These are phyloP conservation scores for Fraxinus platypoda DNA, from an alignment of 305 asterid genomes.

Conservation along the genomic window DNA sequence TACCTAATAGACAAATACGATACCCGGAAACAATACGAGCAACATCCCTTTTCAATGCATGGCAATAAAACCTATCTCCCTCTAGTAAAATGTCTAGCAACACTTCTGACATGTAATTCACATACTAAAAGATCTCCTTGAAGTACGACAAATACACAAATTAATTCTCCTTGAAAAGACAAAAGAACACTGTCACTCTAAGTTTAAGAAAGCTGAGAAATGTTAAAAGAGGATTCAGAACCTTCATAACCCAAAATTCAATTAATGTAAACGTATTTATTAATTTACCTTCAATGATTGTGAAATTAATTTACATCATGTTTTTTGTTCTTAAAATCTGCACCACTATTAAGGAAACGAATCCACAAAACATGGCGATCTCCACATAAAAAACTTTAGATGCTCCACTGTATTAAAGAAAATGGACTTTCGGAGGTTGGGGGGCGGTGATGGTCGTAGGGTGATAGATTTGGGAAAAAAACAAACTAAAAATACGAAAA, in stretches of 20 bases:
- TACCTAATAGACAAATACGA: not conserved
- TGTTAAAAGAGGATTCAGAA: not conserved
- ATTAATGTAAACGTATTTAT: not conserved
- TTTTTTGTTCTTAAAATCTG: not conserved
- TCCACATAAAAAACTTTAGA: not conserved
- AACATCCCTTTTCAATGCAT: not conserved
- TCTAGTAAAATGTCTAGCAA: not conserved
- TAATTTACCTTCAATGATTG: not conserved
- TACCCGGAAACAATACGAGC: not conserved
- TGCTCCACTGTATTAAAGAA: not conserved
- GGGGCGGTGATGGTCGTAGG: not conserved
- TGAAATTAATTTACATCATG: not conserved
- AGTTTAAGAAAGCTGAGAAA: slow-evolving; percentile 1
- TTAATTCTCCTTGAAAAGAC: not conserved
- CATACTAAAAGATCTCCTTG: not conserved
- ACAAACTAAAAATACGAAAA: not conserved
- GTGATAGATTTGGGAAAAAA: not conserved
- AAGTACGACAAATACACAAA: not conserved
- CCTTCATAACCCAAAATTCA: not conserved
- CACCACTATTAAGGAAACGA: not conserved
- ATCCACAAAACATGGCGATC: not conserved
- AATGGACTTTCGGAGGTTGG: not conserved
- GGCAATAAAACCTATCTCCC: not conserved
- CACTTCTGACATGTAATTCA: not conserved
- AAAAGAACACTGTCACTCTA: not conserved